These are phyloP conservation scores for Fusarium sp. DNA, from an alignment of 2,329 filamentous ascomycete species.

Conservation along the genomic window DNA sequence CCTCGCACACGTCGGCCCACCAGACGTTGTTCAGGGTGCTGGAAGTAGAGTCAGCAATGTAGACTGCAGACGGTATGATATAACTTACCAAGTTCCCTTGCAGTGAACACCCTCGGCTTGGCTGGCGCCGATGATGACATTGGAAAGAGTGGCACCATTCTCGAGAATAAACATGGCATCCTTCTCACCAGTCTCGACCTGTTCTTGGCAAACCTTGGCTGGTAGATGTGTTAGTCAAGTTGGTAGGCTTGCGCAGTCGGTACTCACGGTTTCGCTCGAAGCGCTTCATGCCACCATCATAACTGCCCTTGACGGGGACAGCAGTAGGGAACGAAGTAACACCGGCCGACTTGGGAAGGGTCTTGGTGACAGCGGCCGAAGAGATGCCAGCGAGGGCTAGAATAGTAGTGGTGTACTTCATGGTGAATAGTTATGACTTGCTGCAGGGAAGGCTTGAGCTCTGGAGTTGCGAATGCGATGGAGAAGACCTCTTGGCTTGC, in stretches of 20 bases:
- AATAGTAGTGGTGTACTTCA: conserved; percentile 36
- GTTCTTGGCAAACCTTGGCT: conserved; percentile 43
- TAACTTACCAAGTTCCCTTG: conserved; percentile 53
- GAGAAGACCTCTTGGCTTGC: conserved; percentile 6
- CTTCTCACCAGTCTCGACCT: conserved; percentile 42
- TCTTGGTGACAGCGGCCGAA: conserved; percentile 37
- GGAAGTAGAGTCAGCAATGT: background rate
- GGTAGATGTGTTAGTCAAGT: background rate
- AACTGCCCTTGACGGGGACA: conserved; percentile 37
- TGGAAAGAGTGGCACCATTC: conserved; percentile 61
- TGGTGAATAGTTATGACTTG: conserved; percentile 2
- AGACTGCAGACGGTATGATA: too few relatives aligned
- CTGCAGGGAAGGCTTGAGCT: background rate
- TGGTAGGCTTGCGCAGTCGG: background rate
- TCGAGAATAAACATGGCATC: conserved; percentile 63
- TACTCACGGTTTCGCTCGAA: conserved; percentile 34
- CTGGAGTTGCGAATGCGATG: background rate
- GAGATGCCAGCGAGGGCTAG: conserved; percentile 34
- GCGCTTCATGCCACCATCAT: conserved; percentile 39
- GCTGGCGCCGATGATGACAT: conserved; percentile 64
- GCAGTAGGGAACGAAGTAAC: conserved; percentile 34
- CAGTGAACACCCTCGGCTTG: conserved; percentile 64
- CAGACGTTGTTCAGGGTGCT: conserved; percentile 52
- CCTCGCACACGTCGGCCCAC: conserved; percentile 55
- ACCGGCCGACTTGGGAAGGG: conserved; percentile 37